phyloP scores from a whole-genome alignment of 139 green algal species.

The Eudorina sp. region DNA sequence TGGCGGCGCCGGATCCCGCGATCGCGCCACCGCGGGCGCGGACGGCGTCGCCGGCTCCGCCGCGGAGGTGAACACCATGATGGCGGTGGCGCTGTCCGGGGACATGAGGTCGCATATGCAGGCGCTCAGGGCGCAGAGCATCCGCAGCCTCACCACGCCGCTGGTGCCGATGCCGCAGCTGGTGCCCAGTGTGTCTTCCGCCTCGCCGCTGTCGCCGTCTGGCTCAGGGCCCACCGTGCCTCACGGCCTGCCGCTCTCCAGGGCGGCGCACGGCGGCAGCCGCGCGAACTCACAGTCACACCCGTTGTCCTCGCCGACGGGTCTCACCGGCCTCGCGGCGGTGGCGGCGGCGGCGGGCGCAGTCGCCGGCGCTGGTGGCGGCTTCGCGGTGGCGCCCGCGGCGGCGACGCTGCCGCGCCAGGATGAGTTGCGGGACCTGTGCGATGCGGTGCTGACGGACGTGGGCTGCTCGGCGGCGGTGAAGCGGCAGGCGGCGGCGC shows the following conservation, averaged over 20 bases:
- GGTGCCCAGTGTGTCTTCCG: conserved; percentile 9
- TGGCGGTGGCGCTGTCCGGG: conserved; percentile 34
- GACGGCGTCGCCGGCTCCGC: background rate
- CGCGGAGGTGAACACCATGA: conserved; percentile 10
- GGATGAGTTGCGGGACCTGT: conserved; percentile 1
- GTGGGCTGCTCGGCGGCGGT: background rate
- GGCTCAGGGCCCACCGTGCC: too few species aligned
- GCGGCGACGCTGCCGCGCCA: background rate
- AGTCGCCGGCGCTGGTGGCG: background rate
- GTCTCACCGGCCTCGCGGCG: too few species aligned
- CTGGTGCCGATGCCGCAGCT: conserved; percentile 16
- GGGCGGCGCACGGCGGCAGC: background rate
- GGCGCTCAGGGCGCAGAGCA: conserved; percentile 34
- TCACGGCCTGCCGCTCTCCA: background rate
- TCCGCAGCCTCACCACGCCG: conserved; percentile 34
- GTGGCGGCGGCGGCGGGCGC: background rate
- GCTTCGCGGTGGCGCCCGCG: background rate
- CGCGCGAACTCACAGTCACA: background rate
- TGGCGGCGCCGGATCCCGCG: background rate
- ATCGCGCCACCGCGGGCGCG: background rate
- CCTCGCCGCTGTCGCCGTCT: too few species aligned
- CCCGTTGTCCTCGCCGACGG: conserved; percentile 1
- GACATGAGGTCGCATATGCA: conserved; percentile 47
- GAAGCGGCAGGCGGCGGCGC: conserved; percentile 45
- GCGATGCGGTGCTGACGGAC: conserved; percentile 43